These are phyloP conservation scores for Emiliania huxleyi DNA, from an alignment of 78 protist species.

Conservation along the genomic window DNA sequence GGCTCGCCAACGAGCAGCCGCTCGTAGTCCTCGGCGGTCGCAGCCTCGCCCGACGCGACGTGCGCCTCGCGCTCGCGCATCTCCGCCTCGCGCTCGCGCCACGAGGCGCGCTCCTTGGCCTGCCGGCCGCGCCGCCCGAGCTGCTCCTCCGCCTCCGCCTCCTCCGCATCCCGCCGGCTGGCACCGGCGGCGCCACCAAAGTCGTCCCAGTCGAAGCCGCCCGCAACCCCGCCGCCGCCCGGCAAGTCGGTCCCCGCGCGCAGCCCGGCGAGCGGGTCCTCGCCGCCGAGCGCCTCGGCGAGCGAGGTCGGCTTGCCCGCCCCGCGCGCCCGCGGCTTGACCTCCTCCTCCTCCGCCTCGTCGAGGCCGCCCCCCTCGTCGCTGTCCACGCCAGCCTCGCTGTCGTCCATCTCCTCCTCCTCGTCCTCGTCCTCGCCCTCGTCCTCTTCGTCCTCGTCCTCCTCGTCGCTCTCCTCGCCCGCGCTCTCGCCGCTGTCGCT, in stretches of 20 bases:
- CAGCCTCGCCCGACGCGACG: slow-evolving; percentile 40
- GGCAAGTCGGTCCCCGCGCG: background rate
- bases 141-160: background rate
- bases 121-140: background rate
- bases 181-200: background rate
- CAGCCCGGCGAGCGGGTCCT: background rate
- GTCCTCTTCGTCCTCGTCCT: background rate
- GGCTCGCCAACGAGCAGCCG: slow-evolving; percentile 85
- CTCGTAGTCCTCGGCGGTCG: slow-evolving; percentile 86
- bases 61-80: background rate
- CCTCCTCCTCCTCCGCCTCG: background rate
- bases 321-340: background rate
- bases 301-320: background rate
- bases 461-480: background rate
- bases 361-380: background rate
- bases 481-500: background rate
- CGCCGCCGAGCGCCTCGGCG: background rate
- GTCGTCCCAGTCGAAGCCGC: background rate
- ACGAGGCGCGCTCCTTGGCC: background rate
- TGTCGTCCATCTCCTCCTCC: background rate
- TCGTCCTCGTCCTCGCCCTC: background rate
- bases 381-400: background rate
- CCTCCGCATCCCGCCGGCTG: background rate
- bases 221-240: background rate
- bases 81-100: background rate